Evolutionary conservation across 805 yeast species (phyloP), one percentile per base, ranked within the genome.

Genomic region (Candida ponderosae): DNA sequence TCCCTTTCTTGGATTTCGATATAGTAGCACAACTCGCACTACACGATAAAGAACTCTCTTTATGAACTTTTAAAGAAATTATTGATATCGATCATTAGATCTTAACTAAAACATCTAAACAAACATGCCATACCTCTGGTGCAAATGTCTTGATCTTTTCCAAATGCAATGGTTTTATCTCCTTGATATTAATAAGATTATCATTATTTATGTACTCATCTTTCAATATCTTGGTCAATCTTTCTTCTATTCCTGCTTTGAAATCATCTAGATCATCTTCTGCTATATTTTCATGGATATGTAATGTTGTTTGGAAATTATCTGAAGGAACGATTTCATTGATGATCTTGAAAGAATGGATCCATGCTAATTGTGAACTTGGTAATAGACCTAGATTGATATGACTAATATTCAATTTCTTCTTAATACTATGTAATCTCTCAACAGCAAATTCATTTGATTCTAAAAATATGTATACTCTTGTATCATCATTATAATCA

Each of bases 141-240:
- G 95, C 94, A 66, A 79, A 86, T 0, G 90, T 82, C 59, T 86
- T 87, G 38, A 87, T 83, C 45, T 64, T 72, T 43, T 82, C 86
- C 9, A 79, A 41, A 41, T 74, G 78, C 1, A 31, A 19, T 5
- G 50, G 45, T n/a, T 18, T 18, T 2, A 41, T 21, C 19, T 20
- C 28, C 6, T 26, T 17, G 3, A 9, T 31, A 18, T 27, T 15
- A 47, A 11, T 24, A 24, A 13, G 11, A 8, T 9, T 3, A 24
- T 23, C 31, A 17, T 29, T 29, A 16, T 24, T 24, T 24, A 9
- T 24, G 11, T 24, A 24, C 11, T 24, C 11, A 24, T 24, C 28
- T 24, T 24, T 24, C 14, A 24, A 24, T 8, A 42, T 29, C 15
- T 37, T n/a, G 3, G 32, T 15, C 11, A 47, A 27, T 17, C 38